These are phyloP conservation scores for Zygosaccharomyces kombuchaensis DNA, from an alignment of 805 yeast species.

Conservation along the genomic window DNA sequence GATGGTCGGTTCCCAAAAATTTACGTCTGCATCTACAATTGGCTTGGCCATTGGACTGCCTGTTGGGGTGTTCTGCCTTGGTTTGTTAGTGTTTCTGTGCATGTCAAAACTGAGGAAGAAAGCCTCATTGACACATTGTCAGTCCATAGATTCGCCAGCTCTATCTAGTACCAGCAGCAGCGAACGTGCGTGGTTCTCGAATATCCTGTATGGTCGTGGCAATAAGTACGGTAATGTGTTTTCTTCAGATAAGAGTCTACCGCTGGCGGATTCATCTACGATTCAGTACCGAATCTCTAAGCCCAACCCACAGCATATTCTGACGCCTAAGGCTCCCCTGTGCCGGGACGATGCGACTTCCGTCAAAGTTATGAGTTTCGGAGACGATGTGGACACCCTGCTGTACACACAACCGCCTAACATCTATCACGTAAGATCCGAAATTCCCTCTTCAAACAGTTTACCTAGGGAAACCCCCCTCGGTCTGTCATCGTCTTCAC, in stretches of 20 bases:
- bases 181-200: conserved; percentile 13
- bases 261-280: conserved; percentile 15
- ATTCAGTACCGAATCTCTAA: conserved; percentile 21
- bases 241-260: conserved; percentile 9
- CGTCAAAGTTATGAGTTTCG: conserved; percentile 4
- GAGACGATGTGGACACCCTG: conserved; percentile 19
- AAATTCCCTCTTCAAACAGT: conserved; percentile 14
- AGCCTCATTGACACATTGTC: not conserved
- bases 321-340: conserved; percentile 19
- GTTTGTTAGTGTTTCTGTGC: conserved; percentile 18
- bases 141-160: not conserved
- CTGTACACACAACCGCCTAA: conserved; percentile 30
- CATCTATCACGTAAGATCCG: conserved; percentile 22
- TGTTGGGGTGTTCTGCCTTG: conserved; percentile 27
- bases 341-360: conserved; percentile 2
- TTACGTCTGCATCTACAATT: conserved; percentile 16
- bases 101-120: conserved; percentile 17
- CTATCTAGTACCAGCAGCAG: not conserved
- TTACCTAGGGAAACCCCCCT: conserved; percentile 1
- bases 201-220: conserved; percentile 1
- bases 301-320: conserved; percentile 16
- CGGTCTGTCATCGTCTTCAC: conserved; percentile 1
- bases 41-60: conserved; percentile 34
- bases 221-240: conserved; percentile 4
- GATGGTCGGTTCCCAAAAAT: conserved; percentile 8